Base-by-base conservation (phyloP, 225 moss, liverwort and hornwort genomes). In the Asterella californica region DNA sequence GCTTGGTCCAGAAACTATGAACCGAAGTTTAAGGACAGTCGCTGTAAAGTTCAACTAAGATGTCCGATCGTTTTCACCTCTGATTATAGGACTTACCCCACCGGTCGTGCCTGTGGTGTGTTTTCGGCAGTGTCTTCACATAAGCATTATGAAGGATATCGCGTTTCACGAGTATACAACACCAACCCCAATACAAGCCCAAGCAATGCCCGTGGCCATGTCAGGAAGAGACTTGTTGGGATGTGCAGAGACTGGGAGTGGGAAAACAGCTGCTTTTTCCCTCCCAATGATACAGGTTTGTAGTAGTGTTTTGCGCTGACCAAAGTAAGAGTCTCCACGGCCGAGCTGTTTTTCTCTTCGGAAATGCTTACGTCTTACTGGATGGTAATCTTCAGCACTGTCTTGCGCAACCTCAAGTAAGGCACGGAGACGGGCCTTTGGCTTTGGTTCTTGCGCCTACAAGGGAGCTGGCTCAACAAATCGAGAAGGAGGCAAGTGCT, bases 381-480 rank as follows among this genome's bases (percentile, higher is more conserved):
- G 42, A 22, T 71, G 63, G 33, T 62, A 7, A 75, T 73, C 12
- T 72, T 75, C 88, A 99, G 90, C 99, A 99, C 89, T 95, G 99
- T 61, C 83, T 99, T 15, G 81, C 89, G 0, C 99, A 99, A 87
- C 90, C 93, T 52, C 80, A 89, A 62, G 89, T 99, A 49, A 91
- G 95, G 63, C 85, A 93, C 74, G 99, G 95, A 11, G 99, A 99
- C 82, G 99, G 99, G 14, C 99, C 99, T 2, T 74, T 99, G 59
- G 99, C 95, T 2, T 70, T 99, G 68, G 99, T 99, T 11, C 84
- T 99, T 82, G 99, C 99, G 9, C 99, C 99, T 8, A 99, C 99
- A 52, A 92, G 99, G 76, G 99, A 99, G 85, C 93, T 99, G 21
- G 99, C 99, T 59, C 99, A 99, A 89, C 99, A 99, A 82, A 99